Percentiles rank a stretch among this genome's conserved stretches.
Conservation (phyloP, 768 basidiomycete species). For the Phanerochaete carnosa region DNA sequence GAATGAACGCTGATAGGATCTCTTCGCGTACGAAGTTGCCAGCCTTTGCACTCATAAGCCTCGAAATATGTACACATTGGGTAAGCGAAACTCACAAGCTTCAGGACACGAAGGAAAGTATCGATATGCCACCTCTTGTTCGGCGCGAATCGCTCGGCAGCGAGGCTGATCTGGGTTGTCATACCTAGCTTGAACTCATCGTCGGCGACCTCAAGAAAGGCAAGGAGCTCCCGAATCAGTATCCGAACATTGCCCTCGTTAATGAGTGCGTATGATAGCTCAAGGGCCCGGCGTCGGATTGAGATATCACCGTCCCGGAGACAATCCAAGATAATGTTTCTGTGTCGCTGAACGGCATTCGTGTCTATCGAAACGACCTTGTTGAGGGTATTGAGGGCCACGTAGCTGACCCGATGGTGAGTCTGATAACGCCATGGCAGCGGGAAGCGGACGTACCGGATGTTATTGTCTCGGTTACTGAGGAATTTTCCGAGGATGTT, state of each 20-base stretch:
- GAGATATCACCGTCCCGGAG: conserved; percentile 99
- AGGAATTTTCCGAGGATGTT: conserved; percentile 98
- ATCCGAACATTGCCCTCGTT: conserved; percentile 93
- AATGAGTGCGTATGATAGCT: conserved; percentile 95
- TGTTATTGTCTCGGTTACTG: conserved; percentile 97
- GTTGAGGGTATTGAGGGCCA: conserved; percentile 96
- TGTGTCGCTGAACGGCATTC: conserved; percentile 95
- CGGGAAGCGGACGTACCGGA: conserved; percentile 57
- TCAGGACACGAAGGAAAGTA: conserved; percentile 88
- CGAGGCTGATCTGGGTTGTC: conserved; percentile 95
- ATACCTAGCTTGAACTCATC: conserved; percentile 98
- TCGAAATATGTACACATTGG: background rate
- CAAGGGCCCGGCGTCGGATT: conserved; percentile 92
- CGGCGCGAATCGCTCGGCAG: conserved; percentile 94
- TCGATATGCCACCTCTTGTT: conserved; percentile 99
- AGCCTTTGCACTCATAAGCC: conserved; percentile 49
- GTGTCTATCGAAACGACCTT: conserved; percentile 98
- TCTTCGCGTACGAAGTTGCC: conserved; percentile 98
- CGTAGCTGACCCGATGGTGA: conserved; percentile 63
- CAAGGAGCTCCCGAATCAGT: conserved; percentile 86
- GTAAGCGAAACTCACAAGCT: conserved; percentile 57
- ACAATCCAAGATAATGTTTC: conserved; percentile 98
- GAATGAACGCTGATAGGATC: conserved; percentile 90
- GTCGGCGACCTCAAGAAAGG: conserved; percentile 97
- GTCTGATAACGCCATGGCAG: background rate